Conservation (phyloP, 257 asterid species). For the Echites panduratus region DNA sequence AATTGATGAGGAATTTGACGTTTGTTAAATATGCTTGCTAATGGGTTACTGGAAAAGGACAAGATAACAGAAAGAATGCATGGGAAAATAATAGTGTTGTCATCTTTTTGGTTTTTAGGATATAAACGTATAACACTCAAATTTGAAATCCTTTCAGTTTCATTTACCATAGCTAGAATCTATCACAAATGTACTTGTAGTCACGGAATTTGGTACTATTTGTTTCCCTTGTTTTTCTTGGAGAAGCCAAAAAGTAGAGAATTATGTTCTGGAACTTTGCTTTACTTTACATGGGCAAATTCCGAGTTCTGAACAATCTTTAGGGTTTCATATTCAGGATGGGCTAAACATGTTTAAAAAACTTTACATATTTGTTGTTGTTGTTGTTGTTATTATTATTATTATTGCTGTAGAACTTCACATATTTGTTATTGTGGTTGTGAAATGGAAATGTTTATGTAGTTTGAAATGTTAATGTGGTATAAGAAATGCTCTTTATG, state of each 20-base stretch:
- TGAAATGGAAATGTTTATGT: neutral
- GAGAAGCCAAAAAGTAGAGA: neutral
- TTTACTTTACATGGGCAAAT: no score
- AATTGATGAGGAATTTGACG: neutral
- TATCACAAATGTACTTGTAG: neutral
- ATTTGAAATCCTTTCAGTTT: neutral
- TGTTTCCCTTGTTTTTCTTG: neutral
- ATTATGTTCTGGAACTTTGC: no score
- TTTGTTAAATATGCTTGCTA: neutral
- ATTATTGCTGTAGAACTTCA: no score
- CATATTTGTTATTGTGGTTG: neutral
- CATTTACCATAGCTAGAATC: neutral
- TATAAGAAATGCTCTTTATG: constrained; percentile 8
- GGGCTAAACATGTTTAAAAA: no score
- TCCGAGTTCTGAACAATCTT: neutral
- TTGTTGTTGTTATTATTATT: no score
- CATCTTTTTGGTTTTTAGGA: neutral
- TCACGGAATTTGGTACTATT: neutral
- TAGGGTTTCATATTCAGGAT: neutral
- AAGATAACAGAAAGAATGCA: neutral
- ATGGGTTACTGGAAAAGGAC: neutral
- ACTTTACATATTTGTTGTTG: neutral
- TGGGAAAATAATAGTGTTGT: neutral
- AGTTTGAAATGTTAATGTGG: neutral
- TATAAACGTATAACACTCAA: neutral